A percentile compares a stretch with the other conserved stretches of the same genome.
Conservation (phyloP, 177 flowering plant genomes). For the Vitis hybrid region DNA sequence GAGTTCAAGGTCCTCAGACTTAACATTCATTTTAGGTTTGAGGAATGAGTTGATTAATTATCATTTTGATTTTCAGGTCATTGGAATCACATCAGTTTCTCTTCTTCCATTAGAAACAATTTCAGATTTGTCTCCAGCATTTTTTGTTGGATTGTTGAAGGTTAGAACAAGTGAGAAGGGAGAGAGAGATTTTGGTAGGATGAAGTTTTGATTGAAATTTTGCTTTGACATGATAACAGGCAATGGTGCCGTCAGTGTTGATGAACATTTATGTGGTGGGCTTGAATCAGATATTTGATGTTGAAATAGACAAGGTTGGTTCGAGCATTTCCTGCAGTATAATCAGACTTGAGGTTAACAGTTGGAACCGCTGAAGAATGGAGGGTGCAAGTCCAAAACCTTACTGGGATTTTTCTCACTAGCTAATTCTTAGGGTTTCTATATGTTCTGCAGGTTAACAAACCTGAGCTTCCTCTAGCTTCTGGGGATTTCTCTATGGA, state of each 20-base stretch:
- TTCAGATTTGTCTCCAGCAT: conserved; percentile 22
- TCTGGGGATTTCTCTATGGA: conserved; percentile 43
- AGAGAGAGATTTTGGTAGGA: no score
- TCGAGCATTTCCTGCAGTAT: no score
- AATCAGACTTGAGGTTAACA: no score
- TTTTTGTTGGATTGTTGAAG: conserved; percentile 30
- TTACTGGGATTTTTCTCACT: background rate
- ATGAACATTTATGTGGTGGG: conserved; percentile 55
- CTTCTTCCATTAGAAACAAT: conserved; percentile 33
- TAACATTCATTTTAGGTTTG: no score
- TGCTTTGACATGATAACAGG: conserved; percentile 17
- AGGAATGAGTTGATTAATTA: no score
- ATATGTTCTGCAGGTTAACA: conserved; percentile 34
- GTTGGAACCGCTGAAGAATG: no score
- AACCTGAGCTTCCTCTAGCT: conserved; percentile 48
- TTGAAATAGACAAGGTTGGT: conserved; percentile 51
- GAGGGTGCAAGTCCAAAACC: no score
- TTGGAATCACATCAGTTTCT: conserved; percentile 40
- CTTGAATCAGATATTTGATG: conserved; percentile 44
- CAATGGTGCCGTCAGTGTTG: conserved; percentile 33
- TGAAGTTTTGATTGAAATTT: background rate
- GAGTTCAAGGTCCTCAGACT: conserved; percentile 7
- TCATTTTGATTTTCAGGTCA: conserved; percentile 14
- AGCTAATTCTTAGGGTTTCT: background rate
- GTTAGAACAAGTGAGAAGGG: conserved; percentile 7